A percentile compares a stretch with the other conserved stretches of the same genome.
Evolutionary conservation across 75 land plant genomes (phyloP).

Genomic region (Cryptomeria japonica): DNA sequence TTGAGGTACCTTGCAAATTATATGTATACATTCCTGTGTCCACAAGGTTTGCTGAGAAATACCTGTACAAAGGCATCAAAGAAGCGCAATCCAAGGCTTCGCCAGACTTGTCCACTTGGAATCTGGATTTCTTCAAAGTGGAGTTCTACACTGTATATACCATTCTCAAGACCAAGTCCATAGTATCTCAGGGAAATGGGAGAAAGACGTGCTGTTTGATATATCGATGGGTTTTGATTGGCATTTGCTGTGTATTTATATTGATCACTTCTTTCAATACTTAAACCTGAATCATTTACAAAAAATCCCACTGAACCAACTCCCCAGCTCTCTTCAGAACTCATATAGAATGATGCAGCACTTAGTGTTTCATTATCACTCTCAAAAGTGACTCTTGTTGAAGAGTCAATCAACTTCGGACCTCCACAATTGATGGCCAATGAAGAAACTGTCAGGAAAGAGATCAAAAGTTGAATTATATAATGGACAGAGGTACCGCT

Average conservation of each 20-base stretch:
- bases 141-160: constrained; percentile 31
- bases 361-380: constrained; percentile 3
- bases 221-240: constrained; percentile 12
- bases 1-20: background rate
- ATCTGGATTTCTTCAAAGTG: constrained; percentile 45
- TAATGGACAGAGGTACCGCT: no score
- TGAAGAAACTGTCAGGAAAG: no score
- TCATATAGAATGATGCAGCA: constrained; percentile 7
- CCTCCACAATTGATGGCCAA: no score
- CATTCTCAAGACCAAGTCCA: constrained; percentile 34
- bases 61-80: constrained; percentile 43
- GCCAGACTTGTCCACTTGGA: constrained; percentile 8
- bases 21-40: background rate
- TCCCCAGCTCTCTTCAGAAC: constrained; percentile 18
- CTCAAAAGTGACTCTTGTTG: background rate
- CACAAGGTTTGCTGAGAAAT: background rate
- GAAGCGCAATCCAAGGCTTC: constrained; percentile 33
- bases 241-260: background rate
- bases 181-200: constrained; percentile 37
- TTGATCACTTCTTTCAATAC: background rate
- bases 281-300: background rate
- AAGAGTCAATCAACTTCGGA: no score
- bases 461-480: no score
- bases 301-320: constrained; percentile 7
- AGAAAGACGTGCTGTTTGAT: constrained; percentile 33